These are phyloP conservation scores for Rhynchospora tenuis DNA, from an alignment of 176 grass and related monocot species.

Conservation along the genomic window DNA sequence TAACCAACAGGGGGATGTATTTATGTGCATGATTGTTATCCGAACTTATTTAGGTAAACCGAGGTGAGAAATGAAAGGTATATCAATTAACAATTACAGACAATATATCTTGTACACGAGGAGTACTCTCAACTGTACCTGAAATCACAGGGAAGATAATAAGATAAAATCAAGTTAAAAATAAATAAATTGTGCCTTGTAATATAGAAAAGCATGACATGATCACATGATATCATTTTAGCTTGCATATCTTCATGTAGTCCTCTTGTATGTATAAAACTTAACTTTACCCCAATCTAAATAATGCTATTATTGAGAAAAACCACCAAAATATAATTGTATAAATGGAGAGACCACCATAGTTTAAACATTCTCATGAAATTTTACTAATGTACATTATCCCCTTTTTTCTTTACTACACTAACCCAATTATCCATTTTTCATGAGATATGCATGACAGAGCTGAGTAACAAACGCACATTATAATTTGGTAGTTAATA, in stretches of 20 bases:
- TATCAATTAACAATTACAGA: too few species aligned
- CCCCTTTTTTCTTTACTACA: too few species aligned
- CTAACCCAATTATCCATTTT: too few species aligned
- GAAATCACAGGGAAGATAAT: neutral
- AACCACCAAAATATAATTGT: neutral
- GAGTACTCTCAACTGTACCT: neutral
- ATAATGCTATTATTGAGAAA: neutral
- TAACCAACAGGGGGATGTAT: neutral
- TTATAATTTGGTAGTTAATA: too few species aligned
- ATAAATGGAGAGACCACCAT: neutral
- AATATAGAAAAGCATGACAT: neutral
- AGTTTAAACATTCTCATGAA: neutral
- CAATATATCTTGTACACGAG: too few species aligned
- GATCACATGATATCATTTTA: neutral
- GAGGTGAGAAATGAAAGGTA: too few species aligned
- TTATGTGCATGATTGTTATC: neutral
- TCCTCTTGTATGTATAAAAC: neutral
- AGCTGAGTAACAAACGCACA: too few species aligned
- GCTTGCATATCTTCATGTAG: neutral
- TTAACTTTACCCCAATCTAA: neutral
- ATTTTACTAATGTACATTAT: too few species aligned
- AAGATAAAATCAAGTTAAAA: neutral
- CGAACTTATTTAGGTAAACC: neutral
- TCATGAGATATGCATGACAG: too few species aligned
- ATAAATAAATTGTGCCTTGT: neutral